Base-by-base conservation (phyloP, 345 rosid species). In the Noccaea bulbosa region DNA sequence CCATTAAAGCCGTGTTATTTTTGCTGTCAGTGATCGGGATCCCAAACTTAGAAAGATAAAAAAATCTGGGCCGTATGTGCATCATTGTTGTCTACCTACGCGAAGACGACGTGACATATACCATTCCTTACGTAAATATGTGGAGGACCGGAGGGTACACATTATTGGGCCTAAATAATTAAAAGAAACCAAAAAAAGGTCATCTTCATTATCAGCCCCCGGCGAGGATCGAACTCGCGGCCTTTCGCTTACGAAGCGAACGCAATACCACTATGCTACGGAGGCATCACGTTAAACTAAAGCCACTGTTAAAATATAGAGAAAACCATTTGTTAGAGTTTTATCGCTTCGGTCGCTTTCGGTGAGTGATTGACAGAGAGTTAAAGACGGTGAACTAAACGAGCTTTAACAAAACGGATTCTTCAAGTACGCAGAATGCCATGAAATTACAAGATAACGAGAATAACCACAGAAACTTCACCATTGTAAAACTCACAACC, bases 201-300 rank as follows among this genome's bases (percentile, higher is more conserved):
- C n/a, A n/a, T n/a, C 3, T 7, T 7, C 3, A 14, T 20, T 20
- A 45, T 10, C 16, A 83, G 88, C 88, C 84, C 83, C 72, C 86
- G 81, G 85, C 84, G 91, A 89, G 86, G 86, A 90, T 93, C 96
- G 96, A 93, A 86, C 96, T 93, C 97, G 85, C 92, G 98, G 82
- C 94, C 98, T 89, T 89, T 91, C 96, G 92, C 97, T 93, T 93
- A 93, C 96, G 95, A 91, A 91, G 97, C 93, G 96, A 93, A 93
- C 96, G 93, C 98, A 91, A 90, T 89, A 84, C 98, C 98, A 93
- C 97, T 89, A 89, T 93, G 97, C 96, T 88, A 88, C 87, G 82
- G 84, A 88, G 86, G 88, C 89, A 3, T 41, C 15, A 8, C 33
- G 0, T 0, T 11, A 0, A 0, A 0, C 0, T 0, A 1, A 3